Evolutionary conservation across 306 rosid genomes (phyloP).

Genomic region (Castanospermum australe): DNA sequence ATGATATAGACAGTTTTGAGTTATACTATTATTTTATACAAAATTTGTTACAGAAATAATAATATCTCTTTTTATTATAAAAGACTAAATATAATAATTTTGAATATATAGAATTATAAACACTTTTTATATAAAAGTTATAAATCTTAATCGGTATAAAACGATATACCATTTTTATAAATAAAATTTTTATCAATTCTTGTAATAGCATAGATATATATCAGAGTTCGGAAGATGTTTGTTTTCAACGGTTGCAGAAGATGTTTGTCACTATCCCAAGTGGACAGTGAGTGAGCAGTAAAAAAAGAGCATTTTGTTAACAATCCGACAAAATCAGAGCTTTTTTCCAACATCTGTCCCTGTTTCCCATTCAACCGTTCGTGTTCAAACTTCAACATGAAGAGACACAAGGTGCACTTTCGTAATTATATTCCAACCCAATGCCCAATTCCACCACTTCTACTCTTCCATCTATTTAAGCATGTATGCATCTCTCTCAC

Average conservation of each 20-base stretch:
- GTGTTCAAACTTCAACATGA: constrained; percentile 57
- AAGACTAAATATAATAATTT: too few species aligned
- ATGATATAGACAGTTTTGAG: too few species aligned
- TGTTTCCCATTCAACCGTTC: constrained; percentile 59
- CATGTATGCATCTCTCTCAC: constrained; percentile 38
- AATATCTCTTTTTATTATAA: too few species aligned
- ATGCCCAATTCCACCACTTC: constrained; percentile 28
- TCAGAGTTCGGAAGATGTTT: constrained; percentile 32
- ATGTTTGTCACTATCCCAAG: constrained; percentile 42
- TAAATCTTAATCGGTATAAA: neutral
- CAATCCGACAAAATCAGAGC: constrained; percentile 85
- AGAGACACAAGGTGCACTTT: constrained; percentile 58
- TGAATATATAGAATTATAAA: too few species aligned
- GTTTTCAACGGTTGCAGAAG: constrained; percentile 60
- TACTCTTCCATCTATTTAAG: constrained; percentile 55
- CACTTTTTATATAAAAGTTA: neutral
- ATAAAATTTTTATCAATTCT: neutral
- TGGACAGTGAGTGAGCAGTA: constrained; percentile 56
- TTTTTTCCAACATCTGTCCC: constrained; percentile 79
- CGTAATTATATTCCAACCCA: constrained; percentile 52
- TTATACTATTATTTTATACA: too few species aligned
- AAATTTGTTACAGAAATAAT: too few species aligned
- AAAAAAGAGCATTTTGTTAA: constrained; percentile 60
- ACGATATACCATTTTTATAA: too few species aligned
- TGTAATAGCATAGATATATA: too few species aligned